Base-by-base conservation (phyloP, 768 basidiomycete genomes). In the Mycena pura region DNA sequence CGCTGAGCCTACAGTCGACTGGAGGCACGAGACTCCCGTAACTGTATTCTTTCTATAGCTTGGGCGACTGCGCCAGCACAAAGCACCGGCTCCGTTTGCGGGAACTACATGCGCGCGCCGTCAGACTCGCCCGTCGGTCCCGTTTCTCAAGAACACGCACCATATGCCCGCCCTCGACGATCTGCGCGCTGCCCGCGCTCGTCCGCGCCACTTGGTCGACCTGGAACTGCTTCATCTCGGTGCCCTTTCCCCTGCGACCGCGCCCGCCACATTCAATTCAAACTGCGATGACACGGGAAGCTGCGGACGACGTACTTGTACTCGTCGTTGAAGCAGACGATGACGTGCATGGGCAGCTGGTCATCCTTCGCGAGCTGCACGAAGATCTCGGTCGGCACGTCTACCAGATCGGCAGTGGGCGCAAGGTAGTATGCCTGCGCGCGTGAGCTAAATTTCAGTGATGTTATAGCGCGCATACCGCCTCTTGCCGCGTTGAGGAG, bases 91-190 rank as follows among this genome's bases (percentile, higher is more conserved):
- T 51, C 24, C 3, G 31, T 59, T 36, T 59, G 57, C 5, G 56
- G 56, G 47, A 58, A 58, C 54, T 56, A 15, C 2, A 48, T 27
- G 15, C 6, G 9, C 10, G 19, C 28, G 7, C 25, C 14, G 34
- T 24, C 17, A 45, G 25, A 24, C 5, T 13, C 19, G 28, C 40
- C n/a, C n/a, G n/a, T n/a, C n/a, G n/a, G 14, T n/a, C 2, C 38
- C 24, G 13, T 49, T 17, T 5, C 25, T 50, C 13, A 13, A 13
- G 8, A 72, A 1, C 72, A 63, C 61, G 40, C 47, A 65, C 67
- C 65, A 66, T 63, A 47, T 66, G 65, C 3, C 67, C 67, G 17
- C 67, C 65, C 32, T 60, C 67, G 48, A 68, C 43, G 19, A 62
- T 61, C 41, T 61, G 64, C 7, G 66, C 62, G 22, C 65, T 68